Percentiles rank a stretch among this genome's conserved stretches.
Evolutionary conservation across 257 asterid genomes (phyloP).

Genomic region (Oldenlandia corymbosa): DNA sequence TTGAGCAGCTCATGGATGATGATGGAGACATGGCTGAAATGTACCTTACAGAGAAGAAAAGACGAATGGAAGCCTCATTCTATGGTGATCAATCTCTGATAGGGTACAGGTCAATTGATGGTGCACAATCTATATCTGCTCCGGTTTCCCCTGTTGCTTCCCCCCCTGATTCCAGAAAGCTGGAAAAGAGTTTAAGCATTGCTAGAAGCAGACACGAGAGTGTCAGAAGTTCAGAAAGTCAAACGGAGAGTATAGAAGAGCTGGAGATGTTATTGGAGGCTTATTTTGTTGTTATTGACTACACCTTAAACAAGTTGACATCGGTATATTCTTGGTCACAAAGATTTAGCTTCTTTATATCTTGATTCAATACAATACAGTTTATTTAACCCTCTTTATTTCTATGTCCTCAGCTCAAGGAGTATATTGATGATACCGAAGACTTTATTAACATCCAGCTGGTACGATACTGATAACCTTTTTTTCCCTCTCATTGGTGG

Average conservation of each 20-base stretch:
- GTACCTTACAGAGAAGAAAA: constrained; percentile 96
- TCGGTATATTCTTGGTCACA: constrained; percentile 53
- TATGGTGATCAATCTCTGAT: constrained; percentile 78
- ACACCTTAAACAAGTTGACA: constrained; percentile 93
- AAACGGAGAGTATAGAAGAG: constrained; percentile 65
- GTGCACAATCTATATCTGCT: constrained; percentile 64
- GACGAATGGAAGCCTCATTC: constrained; percentile 63
- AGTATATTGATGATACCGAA: constrained; percentile 94
- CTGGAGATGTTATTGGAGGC: constrained; percentile 99
- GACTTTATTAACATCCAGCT: constrained; percentile 97
- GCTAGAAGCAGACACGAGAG: constrained; percentile 98
- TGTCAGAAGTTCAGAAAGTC: constrained; percentile 78
- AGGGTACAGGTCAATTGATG: constrained; percentile 74
- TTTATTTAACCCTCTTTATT: constrained; percentile 8
- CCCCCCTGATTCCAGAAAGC: constrained; percentile 81
- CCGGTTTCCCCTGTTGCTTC: constrained; percentile 96
- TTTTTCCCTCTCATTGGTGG: background rate
- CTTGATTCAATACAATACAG: constrained; percentile 5
- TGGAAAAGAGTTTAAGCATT: constrained; percentile 84
- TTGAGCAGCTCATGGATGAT: constrained; percentile 97
- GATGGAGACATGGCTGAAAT: constrained; percentile 99
- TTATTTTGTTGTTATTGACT: constrained; percentile 94
- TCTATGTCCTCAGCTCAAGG: constrained; percentile 69
- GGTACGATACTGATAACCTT: no score
- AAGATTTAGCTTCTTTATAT: no score